phyloP scores from a whole-genome alignment of 164 flowering plant genomes.

The Cinnamomum chago region DNA sequence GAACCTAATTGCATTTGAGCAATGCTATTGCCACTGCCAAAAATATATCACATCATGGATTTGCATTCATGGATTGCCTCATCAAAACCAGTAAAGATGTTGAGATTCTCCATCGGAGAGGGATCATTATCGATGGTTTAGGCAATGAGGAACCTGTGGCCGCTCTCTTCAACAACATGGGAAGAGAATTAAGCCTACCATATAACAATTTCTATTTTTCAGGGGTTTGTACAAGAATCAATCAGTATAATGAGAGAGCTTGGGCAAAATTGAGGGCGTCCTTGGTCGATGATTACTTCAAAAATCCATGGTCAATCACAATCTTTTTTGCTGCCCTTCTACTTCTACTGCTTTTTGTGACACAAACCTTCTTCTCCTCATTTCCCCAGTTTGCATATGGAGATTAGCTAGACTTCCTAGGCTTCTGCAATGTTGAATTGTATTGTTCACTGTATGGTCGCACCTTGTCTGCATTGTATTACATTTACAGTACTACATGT shows the following conservation, averaged over 20 bases:
- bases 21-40: slow-evolving; percentile 14
- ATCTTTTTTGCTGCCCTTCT: not conserved
- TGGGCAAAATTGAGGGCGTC: not conserved
- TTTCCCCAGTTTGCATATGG: not conserved
- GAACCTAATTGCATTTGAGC: slow-evolving; percentile 27
- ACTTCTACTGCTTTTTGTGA: not conserved
- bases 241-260: slow-evolving; percentile 1
- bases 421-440: no score
- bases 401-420: not conserved
- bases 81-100: slow-evolving; percentile 20
- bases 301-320: not conserved
- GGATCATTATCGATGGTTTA: slow-evolving; percentile 22
- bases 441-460: no score
- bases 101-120: slow-evolving; percentile 10
- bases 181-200: slow-evolving; percentile 21
- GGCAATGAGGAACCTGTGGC: slow-evolving; percentile 23
- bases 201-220: slow-evolving; percentile 13
- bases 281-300: not conserved
- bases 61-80: slow-evolving; percentile 23
- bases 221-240: slow-evolving; percentile 11
- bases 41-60: slow-evolving; percentile 22
- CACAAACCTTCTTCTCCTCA: not conserved
- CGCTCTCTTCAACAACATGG: slow-evolving; percentile 18
- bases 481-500: no score
- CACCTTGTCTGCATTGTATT: no score